A percentile compares a stretch with the other conserved stretches of the same genome.
Evolutionary conservation across 2,329 filamentous ascomycete genomes (phyloP).

Genomic region (Colletotrichum lindemuthianum): DNA sequence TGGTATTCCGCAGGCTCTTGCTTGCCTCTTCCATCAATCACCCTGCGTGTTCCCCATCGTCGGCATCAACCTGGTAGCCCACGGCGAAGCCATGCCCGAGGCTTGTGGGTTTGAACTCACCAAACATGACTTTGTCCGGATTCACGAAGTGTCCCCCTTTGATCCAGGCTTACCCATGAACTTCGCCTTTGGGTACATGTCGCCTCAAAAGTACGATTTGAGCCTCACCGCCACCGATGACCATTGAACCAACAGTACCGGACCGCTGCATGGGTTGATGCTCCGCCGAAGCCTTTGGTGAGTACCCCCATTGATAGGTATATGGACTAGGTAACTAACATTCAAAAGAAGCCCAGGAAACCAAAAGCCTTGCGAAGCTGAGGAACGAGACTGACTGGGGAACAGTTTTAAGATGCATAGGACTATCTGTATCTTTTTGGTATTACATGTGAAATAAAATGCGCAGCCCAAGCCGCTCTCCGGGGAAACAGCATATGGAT

Average conservation of each 20-base stretch:
- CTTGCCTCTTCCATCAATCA: conserved; percentile 69
- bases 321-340: neutral
- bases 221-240: conserved; percentile 8
- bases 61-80: conserved; percentile 68
- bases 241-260: conserved; percentile 17
- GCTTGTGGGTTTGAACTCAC: conserved; percentile 64
- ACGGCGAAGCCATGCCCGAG: conserved; percentile 70
- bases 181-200: conserved; percentile 13
- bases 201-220: conserved; percentile 12
- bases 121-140: conserved; percentile 62
- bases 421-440: no score
- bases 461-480: no score
- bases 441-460: no score
- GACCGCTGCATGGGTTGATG: conserved; percentile 13
- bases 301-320: neutral
- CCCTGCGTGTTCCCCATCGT: conserved; percentile 70
- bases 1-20: conserved; percentile 53
- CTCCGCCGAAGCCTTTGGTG: conserved; percentile 18
- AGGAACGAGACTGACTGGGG: neutral
- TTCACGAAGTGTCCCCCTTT: conserved; percentile 63
- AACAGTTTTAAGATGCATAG: neutral
- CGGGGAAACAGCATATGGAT: no score
- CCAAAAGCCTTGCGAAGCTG: neutral
- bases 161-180: conserved; percentile 64
- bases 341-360: neutral